Evolutionary conservation across 805 yeast genomes (phyloP), one percentile per base, ranked within the genome.

Genomic region (Wickerhamomyces bovis): DNA sequence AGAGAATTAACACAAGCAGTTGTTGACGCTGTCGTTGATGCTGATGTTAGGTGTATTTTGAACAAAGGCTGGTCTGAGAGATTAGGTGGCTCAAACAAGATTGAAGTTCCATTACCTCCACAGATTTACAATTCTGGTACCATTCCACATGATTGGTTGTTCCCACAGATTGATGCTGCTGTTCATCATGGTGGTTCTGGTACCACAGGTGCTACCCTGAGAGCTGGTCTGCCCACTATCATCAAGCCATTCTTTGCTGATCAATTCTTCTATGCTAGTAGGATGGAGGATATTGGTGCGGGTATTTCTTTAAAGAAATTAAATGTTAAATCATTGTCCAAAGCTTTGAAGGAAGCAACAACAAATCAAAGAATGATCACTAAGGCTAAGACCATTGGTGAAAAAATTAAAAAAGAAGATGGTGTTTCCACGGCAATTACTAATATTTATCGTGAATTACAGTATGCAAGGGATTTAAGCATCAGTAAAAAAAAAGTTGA

Each of bases 161-260:
- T 92, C 65, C 85, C 92, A 0, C 80, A 78, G 50, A 71, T 92
- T 39, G 96, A 92, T 66, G 97, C 92, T 0, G 96, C 96, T 0
- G 97, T 92, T 4, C 98, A 92, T 62, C 98, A 92, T 62, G 98
- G 98, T 36, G 98, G 98, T 0, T 84, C 96, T 0, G 98, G 98
- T 2, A 88, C 97, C 0, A 92, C 97, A 0, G 98, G 98, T 8
- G 96, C 97, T 0, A 77, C 95, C 2, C 63, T 92, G 45, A 71
- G 90, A 51, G 84, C 86, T 13, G 98, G 98, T 0, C 64, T 85
- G 28, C 97, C 98, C 1, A 89, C 96, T 0, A 76, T 92, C 30
- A 80, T 92, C 56, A 92, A 90, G 63, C 98, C 98, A 2, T 92
- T 92, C 60, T 92, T 92, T 63, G 98, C 97, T 0, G 98, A 92